Base-by-base conservation (phyloP, 768 basidiomycete species). In the Heimioporus sp. region DNA sequence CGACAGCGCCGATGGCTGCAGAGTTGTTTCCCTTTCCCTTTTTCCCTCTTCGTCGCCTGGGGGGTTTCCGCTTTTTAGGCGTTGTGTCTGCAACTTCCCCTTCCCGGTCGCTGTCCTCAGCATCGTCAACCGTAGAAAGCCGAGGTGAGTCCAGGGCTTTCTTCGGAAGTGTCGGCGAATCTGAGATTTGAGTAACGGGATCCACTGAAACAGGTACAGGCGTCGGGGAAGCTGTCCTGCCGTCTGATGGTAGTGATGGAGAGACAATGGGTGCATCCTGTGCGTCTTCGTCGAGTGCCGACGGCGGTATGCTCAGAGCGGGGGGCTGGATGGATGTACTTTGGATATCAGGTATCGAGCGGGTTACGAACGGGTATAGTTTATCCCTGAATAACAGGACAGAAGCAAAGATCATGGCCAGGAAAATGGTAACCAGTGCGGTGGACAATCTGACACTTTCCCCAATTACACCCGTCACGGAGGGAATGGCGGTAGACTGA, bases 81-180 rank as follows among this genome's bases (percentile, higher is more conserved):
- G 75, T 72, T 5, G 75, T 72, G 2, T 72, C 72, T 1, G 65
- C 64, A 19, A 4, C 47, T 21, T 77, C 73, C 3, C 67, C 75
- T 58, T 81, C 83, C 58, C 78, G 82, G 50, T 83, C 83, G 35
- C 81, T 80, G 11, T 82, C 85, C n/a, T 82, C 85, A 2, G 67
- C 75, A 45, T 77, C 83, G 37, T 62, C 73, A 39, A 54, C 64
- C 2, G 50, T 43, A 21, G 34, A 39, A 24, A 30, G 8, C 10
- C 36, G 42, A 21, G 52, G 48, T 12, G 48, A 30, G 12, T 69
- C 67, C 24, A 19, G 21, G 4, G 34, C 36, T 32, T 28, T 43
- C 11, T 52, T 60, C 17, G 38, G 42, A n/a, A 43, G 2, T 17
- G 28, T 37, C 4, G 46, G 46, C 16, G 54, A 46, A 32, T 57